phyloP scores from a whole-genome alignment of 2,329 filamentous ascomycete genomes.

The Ceratocystis huliohia region DNA sequence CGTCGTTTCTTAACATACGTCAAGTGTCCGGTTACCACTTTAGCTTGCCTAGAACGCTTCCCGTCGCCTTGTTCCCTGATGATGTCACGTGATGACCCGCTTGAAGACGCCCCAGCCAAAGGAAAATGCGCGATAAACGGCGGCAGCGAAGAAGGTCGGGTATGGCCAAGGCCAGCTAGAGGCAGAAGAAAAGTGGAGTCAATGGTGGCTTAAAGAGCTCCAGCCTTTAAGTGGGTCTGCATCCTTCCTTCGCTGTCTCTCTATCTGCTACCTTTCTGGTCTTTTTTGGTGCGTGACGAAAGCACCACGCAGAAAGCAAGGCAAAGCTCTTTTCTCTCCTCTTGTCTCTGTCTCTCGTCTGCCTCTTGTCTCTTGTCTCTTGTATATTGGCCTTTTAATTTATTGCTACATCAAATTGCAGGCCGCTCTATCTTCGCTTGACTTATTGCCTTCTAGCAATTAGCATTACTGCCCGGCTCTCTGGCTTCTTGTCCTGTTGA shows the following conservation, averaged over 20 bases:
- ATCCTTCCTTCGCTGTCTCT: not conserved
- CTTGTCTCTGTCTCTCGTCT: not conserved
- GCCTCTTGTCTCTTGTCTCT: not conserved
- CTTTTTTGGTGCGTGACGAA: slow-evolving; percentile 1
- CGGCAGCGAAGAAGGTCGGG: not conserved
- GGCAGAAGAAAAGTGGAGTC: not conserved
- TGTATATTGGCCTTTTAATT: too few species aligned
- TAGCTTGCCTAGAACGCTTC: too few species aligned
- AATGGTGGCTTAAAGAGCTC: slow-evolving; percentile 3
- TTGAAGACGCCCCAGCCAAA: not conserved
- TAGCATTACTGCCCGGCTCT: not conserved
- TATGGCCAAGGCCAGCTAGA: not conserved
- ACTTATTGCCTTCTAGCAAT: too few species aligned
- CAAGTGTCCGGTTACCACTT: too few species aligned
- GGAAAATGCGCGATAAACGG: slow-evolving; percentile 21
- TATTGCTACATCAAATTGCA: too few species aligned
- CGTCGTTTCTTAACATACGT: too few species aligned
- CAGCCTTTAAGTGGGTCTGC: slow-evolving; percentile 9
- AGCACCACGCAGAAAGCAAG: not conserved
- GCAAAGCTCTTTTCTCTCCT: not conserved
- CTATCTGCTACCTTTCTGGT: not conserved
- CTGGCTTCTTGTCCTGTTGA: not conserved
- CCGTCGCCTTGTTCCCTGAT: too few species aligned
- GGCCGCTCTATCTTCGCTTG: too few species aligned
- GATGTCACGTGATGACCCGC: too few species aligned